These are phyloP conservation scores for Plantago ovata DNA, from an alignment of 257 asterid species.

Conservation along the genomic window DNA sequence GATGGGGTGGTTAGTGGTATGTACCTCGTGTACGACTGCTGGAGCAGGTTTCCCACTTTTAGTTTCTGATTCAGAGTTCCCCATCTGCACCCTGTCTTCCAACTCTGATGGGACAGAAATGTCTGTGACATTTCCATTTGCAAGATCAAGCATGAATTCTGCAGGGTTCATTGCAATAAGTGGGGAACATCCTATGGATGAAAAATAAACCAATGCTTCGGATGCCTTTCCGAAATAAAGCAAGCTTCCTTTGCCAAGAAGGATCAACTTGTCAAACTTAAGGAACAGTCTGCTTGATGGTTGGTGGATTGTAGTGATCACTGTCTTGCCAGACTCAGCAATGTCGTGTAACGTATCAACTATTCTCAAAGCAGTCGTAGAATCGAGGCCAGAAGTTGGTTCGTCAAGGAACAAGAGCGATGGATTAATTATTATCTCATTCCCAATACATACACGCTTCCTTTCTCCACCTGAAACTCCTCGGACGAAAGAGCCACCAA, in stretches of 20 bases:
- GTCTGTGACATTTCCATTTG: conserved; percentile 52
- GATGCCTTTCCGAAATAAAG: conserved; percentile 59
- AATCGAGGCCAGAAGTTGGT: conserved; percentile 96
- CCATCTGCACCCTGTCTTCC: conserved; percentile 48
- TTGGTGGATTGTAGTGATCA: conserved; percentile 59
- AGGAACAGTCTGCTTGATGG: conserved; percentile 63
- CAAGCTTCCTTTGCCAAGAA: conserved; percentile 52
- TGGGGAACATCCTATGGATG: conserved; percentile 58
- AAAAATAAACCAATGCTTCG: conserved; percentile 48
- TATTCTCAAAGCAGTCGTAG: conserved; percentile 94
- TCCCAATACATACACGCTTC: conserved; percentile 89
- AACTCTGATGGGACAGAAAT: conserved; percentile 52
- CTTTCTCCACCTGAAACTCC: conserved; percentile 99
- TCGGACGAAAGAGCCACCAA: conserved; percentile 94
- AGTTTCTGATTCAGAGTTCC: conserved; percentile 33
- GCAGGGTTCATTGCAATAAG: conserved; percentile 62
- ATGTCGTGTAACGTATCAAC: conserved; percentile 73
- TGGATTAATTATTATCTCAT: conserved; percentile 87
- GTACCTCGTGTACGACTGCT: conserved; percentile 41
- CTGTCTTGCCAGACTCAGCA: conserved; percentile 55
- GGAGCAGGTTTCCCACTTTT: conserved; percentile 41
- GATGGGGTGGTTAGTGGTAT: no score
- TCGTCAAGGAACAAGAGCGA: conserved; percentile 88
- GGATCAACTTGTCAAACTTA: conserved; percentile 55
- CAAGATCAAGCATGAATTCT: conserved; percentile 56